Evolutionary conservation across 768 basidiomycete genomes (phyloP), one percentile per base, ranked within the genome.

Genomic region (Tremella yokohamensis): DNA sequence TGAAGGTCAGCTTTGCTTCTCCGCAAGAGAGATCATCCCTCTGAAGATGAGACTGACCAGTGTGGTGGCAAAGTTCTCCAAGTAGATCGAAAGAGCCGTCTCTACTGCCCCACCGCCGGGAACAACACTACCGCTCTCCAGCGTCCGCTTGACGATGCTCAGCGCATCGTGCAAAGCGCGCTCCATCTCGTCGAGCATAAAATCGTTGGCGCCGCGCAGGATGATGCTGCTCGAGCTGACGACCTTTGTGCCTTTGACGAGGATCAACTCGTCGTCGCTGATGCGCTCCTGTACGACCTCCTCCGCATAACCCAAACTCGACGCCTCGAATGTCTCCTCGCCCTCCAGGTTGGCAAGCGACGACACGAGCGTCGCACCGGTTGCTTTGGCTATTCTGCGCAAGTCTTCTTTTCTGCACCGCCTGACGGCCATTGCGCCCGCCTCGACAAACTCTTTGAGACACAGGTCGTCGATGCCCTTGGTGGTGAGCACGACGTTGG

Each of bases 121-220:
- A 9, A 98, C 93, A 22, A 98, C 92, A 29, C 87, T 78, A 8
- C 94, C 96, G 66, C 91, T 93, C 81, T 99, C 96, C 48, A 98
- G 79, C 4, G 96, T 98, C 57, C 94, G 84, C 81, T 99, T 99
- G 80, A 97, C 90, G 68, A 96, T 83, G 25, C 89, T 94, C 62
- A 98, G 78, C 1, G 89, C 88, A 75, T 99, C 96, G 74, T 99
- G 94, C 66, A 98, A 77, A 0, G 90, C 87, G 49, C 96, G 82
- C 79, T 99, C 96, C 96, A 98, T 99, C 82, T 99, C 96, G 76
- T 99, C 96, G 67, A 98, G 80, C 89, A 97, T 92, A 77, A 94
- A 97, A 77, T 99, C 96, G 77, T 98, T 99, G 25, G 96, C 96
- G 45, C 96, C 96, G 54, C 96, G 84, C 58, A 99, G 81, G 57